Percentiles rank a stretch among this genome's conserved stretches.
Conservation (phyloP, 148 eudicot genomes). For the Simmondsia chinensis region DNA sequence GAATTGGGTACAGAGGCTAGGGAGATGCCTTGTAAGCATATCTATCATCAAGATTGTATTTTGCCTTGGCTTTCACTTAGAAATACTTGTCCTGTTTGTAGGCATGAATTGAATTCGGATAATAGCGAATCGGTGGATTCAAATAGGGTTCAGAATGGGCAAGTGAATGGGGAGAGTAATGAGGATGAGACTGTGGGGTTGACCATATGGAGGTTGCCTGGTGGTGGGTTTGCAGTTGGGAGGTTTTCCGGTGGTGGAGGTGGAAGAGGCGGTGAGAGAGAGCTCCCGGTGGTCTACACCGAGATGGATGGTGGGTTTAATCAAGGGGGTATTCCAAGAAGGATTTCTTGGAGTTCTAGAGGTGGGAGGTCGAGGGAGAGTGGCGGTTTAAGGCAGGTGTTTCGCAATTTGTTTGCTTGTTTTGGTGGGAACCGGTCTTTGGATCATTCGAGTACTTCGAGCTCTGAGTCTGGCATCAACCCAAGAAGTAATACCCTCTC, state of each 20-base stretch:
- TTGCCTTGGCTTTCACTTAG: constrained; percentile 63
- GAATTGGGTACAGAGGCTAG: constrained; percentile 52
- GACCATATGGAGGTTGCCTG: constrained; percentile 93
- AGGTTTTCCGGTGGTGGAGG: constrained; percentile 47
- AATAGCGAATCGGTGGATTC: constrained; percentile 6
- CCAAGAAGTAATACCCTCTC: constrained; percentile 18
- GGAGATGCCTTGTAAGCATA: constrained; percentile 86
- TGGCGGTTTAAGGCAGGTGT: constrained; percentile 44
- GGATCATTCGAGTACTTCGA: constrained; percentile 35
- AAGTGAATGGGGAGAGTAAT: constrained; percentile 9
- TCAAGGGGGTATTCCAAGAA: constrained; percentile 58
- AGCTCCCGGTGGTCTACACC: constrained; percentile 83
- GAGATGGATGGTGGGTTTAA: constrained; percentile 97
- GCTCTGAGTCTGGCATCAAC: constrained; percentile 27
- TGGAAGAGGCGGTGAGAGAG: constrained; percentile 70
- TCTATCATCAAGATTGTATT: constrained; percentile 71
- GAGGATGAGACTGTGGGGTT: constrained; percentile 84
- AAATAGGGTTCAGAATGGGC: constrained; percentile 17
- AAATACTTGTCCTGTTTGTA: constrained; percentile 80
- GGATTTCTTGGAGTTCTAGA: constrained; percentile 89
- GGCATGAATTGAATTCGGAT: constrained; percentile 56
- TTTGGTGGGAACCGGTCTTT: constrained; percentile 36
- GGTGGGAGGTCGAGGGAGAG: constrained; percentile 47
- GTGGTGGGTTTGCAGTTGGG: constrained; percentile 72
- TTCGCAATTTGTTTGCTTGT: constrained; percentile 61